Base-by-base conservation (phyloP, 305 asterid genomes). In the Rubia tinctorum region DNA sequence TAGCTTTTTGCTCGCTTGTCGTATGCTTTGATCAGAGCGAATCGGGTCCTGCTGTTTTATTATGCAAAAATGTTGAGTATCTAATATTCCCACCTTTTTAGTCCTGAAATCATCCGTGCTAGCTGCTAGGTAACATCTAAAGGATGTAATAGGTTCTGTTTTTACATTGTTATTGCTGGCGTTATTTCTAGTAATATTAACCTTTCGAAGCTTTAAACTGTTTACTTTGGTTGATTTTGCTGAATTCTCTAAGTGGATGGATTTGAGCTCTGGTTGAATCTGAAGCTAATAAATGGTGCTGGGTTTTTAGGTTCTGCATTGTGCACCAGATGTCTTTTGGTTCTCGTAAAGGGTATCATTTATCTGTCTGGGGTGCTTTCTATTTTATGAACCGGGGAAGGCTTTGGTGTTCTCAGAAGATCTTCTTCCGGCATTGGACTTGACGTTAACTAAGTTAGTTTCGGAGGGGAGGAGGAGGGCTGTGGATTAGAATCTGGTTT, bases 321-420 rank as follows among this genome's bases (percentile, higher is more conserved):
- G 87, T 85, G 77, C 96, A 75, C 86, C 94, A 89, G 96, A 93
- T 93, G 97, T 88, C 98, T 90, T 82, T 87, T 93, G 98, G 82
- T 77, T 91, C 88, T 81, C 63, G 75, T 85, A 81, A 84, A 84
- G 88, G 90, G 82, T 82, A 85, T 86, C 91, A 78, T 73, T 79
- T 82, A 75, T 84, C 80, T 85, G 72, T 79, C 71, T 85, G 89
- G 90, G 75, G 89, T 78, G 85, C 87, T 76, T 85, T 88, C 77
- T 82, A 89, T 85, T 88, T 88, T 86, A 84, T 84, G 91, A 87
- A 77, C 79, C 85, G 87, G 73, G 86, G 88, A 73, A 89, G 93
- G 82, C 81, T 88, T 74, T 87, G 92, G 90, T 86, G 96, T 75
- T 82, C 83, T 22, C 75, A 71, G 40, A 89, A 82, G 81, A 82